Evolutionary conservation across 2,329 filamentous ascomycete genomes (phyloP), one percentile per base, ranked within the genome.

Genomic region (Erysiphe pulchra): DNA sequence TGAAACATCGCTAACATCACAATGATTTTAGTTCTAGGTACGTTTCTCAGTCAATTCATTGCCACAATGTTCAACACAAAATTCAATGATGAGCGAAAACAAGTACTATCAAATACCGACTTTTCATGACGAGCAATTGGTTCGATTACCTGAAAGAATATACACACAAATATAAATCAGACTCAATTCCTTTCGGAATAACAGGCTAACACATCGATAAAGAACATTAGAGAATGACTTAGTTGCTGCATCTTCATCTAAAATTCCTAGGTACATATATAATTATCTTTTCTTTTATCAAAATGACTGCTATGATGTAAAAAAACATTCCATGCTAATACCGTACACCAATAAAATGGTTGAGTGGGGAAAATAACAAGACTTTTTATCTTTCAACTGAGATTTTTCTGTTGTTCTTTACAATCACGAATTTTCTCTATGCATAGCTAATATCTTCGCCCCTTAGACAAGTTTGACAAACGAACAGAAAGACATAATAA

Each of bases 291-390:
- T 2, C 7, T 7, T 11, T 10, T 13, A 5, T 14, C 12, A 37
- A 17, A 37, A 2, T 37, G 11, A 37, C 4, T 18, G 8, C n/a
- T 14, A 31, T 42, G 40, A 42, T 42, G 20, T 30, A 39, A 42
- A 42, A 41, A 42, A 30, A 42, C 28, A 42, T 42, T 42, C 40
- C 40, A 42, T 42, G 40, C 40, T 42, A 42, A 42, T 42, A 32
- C 40, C 40, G 40, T n/a, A 42, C 33, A 3, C 4, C 13, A 8
- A 16, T 31, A 12, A 24, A 11, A 30, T 32, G 14, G 10, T 42
- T 13, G 20, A 31, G n/a, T 28, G 40, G 12, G 40, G 28, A 16
- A 14, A 31, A 42, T 16, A 30, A 14, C 32, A 7, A 30, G 40
- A 42, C 40, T 42, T 42, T 42, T 42, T 24, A 42, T 42, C 40